Base-by-base conservation (phyloP, 148 eudicot species). In the Arbutus unedo region DNA sequence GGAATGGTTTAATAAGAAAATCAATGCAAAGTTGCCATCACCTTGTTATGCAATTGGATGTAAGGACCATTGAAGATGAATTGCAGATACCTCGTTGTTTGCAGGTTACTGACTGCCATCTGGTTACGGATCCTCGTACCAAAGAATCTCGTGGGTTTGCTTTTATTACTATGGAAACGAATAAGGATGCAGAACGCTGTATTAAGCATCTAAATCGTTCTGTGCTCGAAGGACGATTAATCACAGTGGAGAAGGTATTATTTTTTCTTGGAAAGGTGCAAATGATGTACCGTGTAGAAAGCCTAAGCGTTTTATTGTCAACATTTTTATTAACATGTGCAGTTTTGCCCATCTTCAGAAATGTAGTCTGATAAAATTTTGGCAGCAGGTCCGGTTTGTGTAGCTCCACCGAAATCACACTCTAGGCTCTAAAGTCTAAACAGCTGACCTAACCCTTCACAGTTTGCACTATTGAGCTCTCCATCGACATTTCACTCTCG, bases 141-240 rank as follows among this genome's bases (percentile, higher is more conserved):
- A 90, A 90, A 74, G 91, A 91, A 83, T 93, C 95, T 64, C 92
- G 95, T 85, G 94, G 97, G 56, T 93, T 93, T 85, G 93, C 86
- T 76, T 92, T 92, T 87, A 84, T 93, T 74, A 87, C 93, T 51
- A 91, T 93, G 97, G 95, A 91, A 81, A 86, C 92, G 59, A 74
- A 51, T 64, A 91, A 91, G 77, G 91, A 89, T 86, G 97, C 95
- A 13, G 89, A 92, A 5, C 88, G 91, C 62, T 93, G 97, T 85
- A 82, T 92, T 60, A 92, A 93, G 87, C 79, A 91, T 89, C 91
- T 93, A 53, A 87, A 93, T 85, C 97, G 90, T 55, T 71, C 95
- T 67, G 95, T 92, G 80, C 93, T 93, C 45, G 95, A 93, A 88
- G 97, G 95, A 25, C 92, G 97, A 82, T 83, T 91, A 78, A 84